Base-by-base conservation (phyloP, 2,329 filamentous ascomycete genomes). In the Colletotrichum sp. region DNA sequence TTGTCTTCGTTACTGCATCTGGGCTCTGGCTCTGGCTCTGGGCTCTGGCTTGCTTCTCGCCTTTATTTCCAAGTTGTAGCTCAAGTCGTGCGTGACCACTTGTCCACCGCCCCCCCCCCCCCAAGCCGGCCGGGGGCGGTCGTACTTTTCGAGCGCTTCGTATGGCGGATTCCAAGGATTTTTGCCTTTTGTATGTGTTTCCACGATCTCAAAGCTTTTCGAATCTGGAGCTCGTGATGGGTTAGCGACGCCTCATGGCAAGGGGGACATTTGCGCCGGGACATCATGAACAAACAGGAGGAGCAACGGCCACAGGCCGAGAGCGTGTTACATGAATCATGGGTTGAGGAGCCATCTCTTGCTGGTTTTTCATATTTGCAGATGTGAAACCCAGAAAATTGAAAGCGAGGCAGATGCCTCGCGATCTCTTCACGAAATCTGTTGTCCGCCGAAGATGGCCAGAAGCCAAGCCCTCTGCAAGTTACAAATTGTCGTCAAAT, bases 331-430 rank as follows among this genome's bases (percentile, higher is more conserved):
- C n/a, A n/a, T n/a, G n/a, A n/a, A 52, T 8, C 9, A 3, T 48
- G 9, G 2, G 1, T 22, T 5, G 2, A 13, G n/a, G 4, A 3
- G 43, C 43, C 3, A 5, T 48, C 1, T 7, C 2, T 3, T 22
- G n/a, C n/a, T 8, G 43, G n/a, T 2, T 22, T 22, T 22, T 6
- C 18, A 52, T 0, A 13, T 13, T 8, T 22, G n/a, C n/a, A n/a
- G n/a, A n/a, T n/a, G n/a, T n/a, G n/a, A n/a, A n/a, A n/a, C n/a
- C n/a, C n/a, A n/a, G n/a, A n/a, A n/a, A n/a, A n/a, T n/a, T n/a
- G n/a, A n/a, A n/a, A n/a, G n/a, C n/a, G n/a, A n/a, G n/a, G n/a
- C n/a, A 5, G 3, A 22, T 13, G n/a, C n/a, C 43, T 52, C 1
- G n/a, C 6, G n/a, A 52, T 3, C 6, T 6, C 12, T 25, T 52